Evolutionary conservation across 2,329 filamentous ascomycete genomes (phyloP).

Genomic region (Aspergillus unguis): DNA sequence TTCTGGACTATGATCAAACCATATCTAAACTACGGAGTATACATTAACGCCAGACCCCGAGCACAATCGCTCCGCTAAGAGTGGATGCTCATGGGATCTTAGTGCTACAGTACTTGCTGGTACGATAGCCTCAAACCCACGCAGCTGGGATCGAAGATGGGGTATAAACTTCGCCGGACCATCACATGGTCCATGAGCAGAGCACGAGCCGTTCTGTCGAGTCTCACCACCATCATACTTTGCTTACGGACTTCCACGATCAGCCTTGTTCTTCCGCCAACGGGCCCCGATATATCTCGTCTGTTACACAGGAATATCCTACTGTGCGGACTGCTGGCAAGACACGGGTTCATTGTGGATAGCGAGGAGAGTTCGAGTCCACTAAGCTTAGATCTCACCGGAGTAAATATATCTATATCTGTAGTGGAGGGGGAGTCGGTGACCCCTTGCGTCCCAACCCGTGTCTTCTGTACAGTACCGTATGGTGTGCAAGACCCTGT

Average conservation of each 20-base stretch:
- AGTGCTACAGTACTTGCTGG: neutral
- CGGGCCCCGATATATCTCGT: too few species aligned
- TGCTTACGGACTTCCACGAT: too few species aligned
- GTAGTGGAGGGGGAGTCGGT: conserved; percentile 2
- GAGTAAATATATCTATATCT: neutral
- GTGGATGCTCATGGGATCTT: too few species aligned
- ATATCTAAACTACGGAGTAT: neutral
- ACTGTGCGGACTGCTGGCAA: too few species aligned
- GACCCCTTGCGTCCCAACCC: conserved; percentile 7
- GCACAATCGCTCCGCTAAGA: neutral
- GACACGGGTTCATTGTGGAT: neutral
- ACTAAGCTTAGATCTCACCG: neutral
- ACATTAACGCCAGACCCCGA: neutral
- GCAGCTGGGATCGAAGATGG: neutral
- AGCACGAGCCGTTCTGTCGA: conserved; percentile 6
- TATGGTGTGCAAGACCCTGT: neutral
- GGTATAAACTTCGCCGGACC: neutral
- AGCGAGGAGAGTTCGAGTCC: neutral
- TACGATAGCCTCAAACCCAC: neutral
- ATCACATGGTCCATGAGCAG: conserved; percentile 7
- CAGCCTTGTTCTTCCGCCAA: too few species aligned
- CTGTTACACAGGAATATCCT: too few species aligned
- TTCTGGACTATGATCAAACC: neutral
- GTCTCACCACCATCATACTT: conserved; percentile 6
- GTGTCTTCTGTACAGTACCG: neutral